Evolutionary conservation across 176 grass and related monocot species (phyloP).

Genomic region (Alopecurus myosuroides): DNA sequence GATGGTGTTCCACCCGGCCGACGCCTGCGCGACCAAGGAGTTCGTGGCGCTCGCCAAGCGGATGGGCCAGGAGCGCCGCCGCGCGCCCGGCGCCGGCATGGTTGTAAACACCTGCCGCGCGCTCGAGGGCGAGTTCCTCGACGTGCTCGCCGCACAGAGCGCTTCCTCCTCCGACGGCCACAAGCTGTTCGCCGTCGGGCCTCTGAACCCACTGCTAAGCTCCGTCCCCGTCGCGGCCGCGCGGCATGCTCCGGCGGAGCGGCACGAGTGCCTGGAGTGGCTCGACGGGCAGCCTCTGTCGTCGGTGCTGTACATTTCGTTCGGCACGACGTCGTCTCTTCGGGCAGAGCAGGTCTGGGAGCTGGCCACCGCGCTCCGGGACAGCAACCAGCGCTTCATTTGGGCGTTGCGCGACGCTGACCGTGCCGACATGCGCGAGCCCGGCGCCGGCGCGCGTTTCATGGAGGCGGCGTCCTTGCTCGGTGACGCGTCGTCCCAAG

Average conservation of each 20-base stretch:
- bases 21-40: constrained; percentile 26
- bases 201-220: constrained; percentile 16
- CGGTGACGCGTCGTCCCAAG: neutral
- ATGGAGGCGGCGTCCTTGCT: constrained; percentile 14
- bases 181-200: constrained; percentile 60
- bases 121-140: constrained; percentile 67
- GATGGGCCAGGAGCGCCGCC: constrained; percentile 1
- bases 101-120: constrained; percentile 55
- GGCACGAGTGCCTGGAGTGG: constrained; percentile 57
- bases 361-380: constrained; percentile 51
- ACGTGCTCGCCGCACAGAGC: constrained; percentile 18
- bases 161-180: constrained; percentile 21
- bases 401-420: constrained; percentile 42
- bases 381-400: constrained; percentile 28
- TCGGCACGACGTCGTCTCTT: constrained; percentile 64
- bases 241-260: neutral
- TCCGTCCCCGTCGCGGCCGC: neutral
- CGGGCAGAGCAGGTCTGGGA: constrained; percentile 42
- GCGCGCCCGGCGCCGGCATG: constrained; percentile 11
- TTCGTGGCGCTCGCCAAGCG: constrained; percentile 23
- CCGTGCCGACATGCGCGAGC: constrained; percentile 22
- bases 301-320: constrained; percentile 81
- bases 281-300: constrained; percentile 48
- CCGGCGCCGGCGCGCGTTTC: neutral
- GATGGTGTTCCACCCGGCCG: constrained; percentile 23